Evolutionary conservation across 495 filamentous ascomycete species (phyloP), one percentile per base, ranked within the genome.

Genomic region (Chlorociboria aeruginascens): DNA sequence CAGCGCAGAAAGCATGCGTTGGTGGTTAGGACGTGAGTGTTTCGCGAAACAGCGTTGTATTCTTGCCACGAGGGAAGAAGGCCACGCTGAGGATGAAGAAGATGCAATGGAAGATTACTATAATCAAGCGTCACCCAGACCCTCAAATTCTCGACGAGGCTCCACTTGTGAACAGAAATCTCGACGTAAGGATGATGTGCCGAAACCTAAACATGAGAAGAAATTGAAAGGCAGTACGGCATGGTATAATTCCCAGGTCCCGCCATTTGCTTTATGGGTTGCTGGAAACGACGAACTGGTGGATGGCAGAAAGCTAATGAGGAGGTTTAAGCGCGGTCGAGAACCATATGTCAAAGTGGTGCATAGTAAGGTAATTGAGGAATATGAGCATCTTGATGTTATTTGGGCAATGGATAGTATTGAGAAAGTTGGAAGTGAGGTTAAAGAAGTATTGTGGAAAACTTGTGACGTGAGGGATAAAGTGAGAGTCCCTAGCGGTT

Each of bases 381-480:
- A 84, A 44, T 95, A 96, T 62, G 89, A 95, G 65, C 90, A 98
- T 62, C 70, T 98, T 25, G 90, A 98, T 66, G 89, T 96, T 4
- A 74, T 98, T 25, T 98, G 90, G 90, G 90, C 90, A 0, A 87
- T 98, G 68, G 88, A 96, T 61, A 74, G 78, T 0, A 76, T 87
- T 16, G 85, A 94, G 43, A 75, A 89, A 63, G 84, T 96, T 6
- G 89, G 86, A 3, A 73, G 68, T 49, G 92, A 95, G 66, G 69
- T 98, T 0, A 70, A 76, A 30, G 81, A 92, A 58, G 81, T 94
- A 28, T 58, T 98, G 35, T 95, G 90, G 90, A 80, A 76, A 61
- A 77, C 73, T 28, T 76, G 73, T 50, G 30, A 68, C 14, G 76
- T 66, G n/a, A 68, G 78, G 46, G 66, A 69, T 7, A 30, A 61